Conservation (phyloP, 148 eudicot genomes). For the Mesembryanthemum crystallinum region DNA sequence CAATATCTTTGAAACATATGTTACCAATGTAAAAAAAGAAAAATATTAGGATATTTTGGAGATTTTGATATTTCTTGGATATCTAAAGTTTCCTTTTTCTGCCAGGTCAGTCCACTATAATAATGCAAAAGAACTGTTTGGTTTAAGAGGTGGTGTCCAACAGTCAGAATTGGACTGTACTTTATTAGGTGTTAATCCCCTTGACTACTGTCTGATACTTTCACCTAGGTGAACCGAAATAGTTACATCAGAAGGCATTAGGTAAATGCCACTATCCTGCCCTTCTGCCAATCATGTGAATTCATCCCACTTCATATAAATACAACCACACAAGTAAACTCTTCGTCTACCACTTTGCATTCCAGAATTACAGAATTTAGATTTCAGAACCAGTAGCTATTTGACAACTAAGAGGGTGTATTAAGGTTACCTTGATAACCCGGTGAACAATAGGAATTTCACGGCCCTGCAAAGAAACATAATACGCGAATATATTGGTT, state of each 20-base stretch:
- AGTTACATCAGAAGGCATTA: not conserved
- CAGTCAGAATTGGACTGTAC: not conserved
- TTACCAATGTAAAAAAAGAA: not conserved
- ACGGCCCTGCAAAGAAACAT: conserved; percentile 53
- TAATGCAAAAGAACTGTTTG: not conserved
- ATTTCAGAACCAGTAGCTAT: not conserved
- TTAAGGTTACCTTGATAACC: conserved; percentile 60
- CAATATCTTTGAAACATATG: not conserved
- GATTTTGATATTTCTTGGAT: not conserved
- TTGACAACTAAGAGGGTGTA: not conserved
- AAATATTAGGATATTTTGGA: not conserved
- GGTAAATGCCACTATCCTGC: not conserved
- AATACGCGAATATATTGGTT: conserved; percentile 6
- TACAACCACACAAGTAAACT: not conserved
- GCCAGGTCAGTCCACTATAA: not conserved
- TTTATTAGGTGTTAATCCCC: not conserved
- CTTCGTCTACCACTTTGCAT: not conserved
- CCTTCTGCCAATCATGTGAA: not conserved
- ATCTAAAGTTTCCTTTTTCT: not conserved
- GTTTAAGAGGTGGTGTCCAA: not conserved
- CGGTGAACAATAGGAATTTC: conserved; percentile 90
- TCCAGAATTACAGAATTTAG: not conserved
- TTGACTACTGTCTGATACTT: not conserved
- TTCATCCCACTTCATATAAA: not conserved
- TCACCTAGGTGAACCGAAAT: too few relatives aligned